Conservation (phyloP, 345 rosid species). For the Psidium guajava region DNA sequence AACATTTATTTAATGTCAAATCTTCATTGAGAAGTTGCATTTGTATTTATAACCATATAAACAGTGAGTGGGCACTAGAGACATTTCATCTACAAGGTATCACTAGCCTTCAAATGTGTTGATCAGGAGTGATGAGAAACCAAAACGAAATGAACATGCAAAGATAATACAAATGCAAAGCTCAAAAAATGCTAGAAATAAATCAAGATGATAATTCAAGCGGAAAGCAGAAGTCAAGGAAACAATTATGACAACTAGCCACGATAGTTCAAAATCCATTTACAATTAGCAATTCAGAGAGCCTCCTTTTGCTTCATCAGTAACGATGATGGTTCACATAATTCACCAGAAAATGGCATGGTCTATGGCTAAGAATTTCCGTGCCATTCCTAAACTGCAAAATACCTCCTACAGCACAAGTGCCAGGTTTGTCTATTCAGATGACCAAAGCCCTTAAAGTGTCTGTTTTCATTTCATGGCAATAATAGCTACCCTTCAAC, state of each 20-base stretch:
- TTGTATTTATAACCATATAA: not conserved
- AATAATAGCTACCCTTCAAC: not conserved
- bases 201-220: not conserved
- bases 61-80: not conserved
- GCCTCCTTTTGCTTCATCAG: not conserved
- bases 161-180: not conserved
- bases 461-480: not conserved
- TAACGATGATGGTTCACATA: not conserved
- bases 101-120: not conserved
- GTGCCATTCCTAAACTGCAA: not conserved
- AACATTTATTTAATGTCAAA: not conserved
- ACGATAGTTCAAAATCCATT: not conserved
- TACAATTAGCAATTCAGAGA: not conserved
- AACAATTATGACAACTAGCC: not conserved
- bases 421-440: not conserved
- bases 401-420: not conserved
- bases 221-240: not conserved
- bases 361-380: not conserved
- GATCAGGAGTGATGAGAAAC: not conserved
- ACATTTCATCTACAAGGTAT: not conserved
- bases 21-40: not conserved
- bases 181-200: not conserved
- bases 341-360: not conserved
- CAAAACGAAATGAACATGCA: not conserved
- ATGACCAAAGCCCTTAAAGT: not conserved